These are phyloP conservation scores for Neofusicoccum parvum DNA, from an alignment of 2,329 filamentous ascomycete species.

Conservation along the genomic window DNA sequence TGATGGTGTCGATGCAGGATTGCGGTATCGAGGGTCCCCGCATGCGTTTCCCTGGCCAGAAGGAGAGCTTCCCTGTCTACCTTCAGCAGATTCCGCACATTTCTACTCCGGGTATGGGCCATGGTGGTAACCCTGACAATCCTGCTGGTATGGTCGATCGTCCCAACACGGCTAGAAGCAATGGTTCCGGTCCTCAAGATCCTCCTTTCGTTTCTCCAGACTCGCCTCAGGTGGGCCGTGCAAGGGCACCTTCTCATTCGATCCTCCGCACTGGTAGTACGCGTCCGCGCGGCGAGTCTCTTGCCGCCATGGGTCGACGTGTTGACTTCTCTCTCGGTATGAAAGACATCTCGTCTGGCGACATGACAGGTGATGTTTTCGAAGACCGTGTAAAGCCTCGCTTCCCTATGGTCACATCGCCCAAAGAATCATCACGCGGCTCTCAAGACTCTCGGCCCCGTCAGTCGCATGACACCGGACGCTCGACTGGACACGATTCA, in stretches of 20 bases:
- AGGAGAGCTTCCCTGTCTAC: conserved; percentile 68
- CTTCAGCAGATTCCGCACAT: conserved; percentile 55
- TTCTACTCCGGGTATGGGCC: conserved; percentile 44
- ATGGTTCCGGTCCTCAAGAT: conserved; percentile 38
- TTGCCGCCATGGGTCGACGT: conserved; percentile 60
- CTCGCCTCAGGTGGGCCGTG: conserved; percentile 19
- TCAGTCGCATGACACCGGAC: conserved; percentile 36
- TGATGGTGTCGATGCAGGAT: conserved; percentile 83
- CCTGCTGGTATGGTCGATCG: conserved; percentile 36
- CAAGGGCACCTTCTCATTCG: conserved; percentile 29
- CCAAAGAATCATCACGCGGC: not conserved
- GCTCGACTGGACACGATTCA: conserved; percentile 35
- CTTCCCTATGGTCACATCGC: conserved; percentile 46
- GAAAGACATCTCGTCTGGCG: conserved; percentile 58
- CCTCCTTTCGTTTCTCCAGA: conserved; percentile 42
- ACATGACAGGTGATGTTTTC: conserved; percentile 66
- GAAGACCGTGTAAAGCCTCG: conserved; percentile 54
- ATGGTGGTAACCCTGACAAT: conserved; percentile 49
- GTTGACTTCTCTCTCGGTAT: conserved; percentile 74
- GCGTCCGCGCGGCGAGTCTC: conserved; percentile 59
- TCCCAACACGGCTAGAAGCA: conserved; percentile 23
- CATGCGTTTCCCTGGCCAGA: conserved; percentile 70
- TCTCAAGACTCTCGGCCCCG: conserved; percentile 26
- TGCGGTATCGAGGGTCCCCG: conserved; percentile 84
- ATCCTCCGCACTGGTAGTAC: conserved; percentile 57